Conservation (phyloP, 176 grass and related monocot genomes). For the Juncus effusus region DNA sequence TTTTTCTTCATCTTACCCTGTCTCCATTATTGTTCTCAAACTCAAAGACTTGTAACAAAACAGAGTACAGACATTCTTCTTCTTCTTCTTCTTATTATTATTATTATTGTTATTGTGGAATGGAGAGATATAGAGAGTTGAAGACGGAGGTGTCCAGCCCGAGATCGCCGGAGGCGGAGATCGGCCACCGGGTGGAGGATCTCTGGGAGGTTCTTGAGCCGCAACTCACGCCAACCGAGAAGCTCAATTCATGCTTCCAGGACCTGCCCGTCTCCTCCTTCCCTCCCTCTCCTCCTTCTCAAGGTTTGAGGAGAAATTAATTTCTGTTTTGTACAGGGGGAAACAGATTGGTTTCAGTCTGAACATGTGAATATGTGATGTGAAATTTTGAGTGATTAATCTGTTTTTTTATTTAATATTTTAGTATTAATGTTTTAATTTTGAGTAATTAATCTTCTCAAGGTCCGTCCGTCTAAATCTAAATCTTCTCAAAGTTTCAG, state of each 20-base stretch:
- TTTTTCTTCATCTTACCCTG: too few relatives aligned
- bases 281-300: conserved; percentile 43
- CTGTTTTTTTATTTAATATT: too few relatives aligned
- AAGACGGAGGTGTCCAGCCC: conserved; percentile 55
- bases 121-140: neutral
- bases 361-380: too few relatives aligned
- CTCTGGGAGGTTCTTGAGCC: conserved; percentile 89
- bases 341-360: too few relatives aligned
- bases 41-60: too few relatives aligned
- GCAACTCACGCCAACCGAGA: conserved; percentile 86
- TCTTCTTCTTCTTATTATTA: too few relatives aligned
- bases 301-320: conserved; percentile 21
- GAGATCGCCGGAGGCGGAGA: conserved; percentile 84
- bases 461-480: neutral
- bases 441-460: neutral
- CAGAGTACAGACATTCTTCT: too few relatives aligned
- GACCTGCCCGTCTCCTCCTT: conserved; percentile 74
- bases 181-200: conserved; percentile 82
- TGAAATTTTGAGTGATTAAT: too few relatives aligned
- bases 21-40: too few relatives aligned
- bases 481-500: too few relatives aligned
- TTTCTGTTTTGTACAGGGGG: neutral
- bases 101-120: too few relatives aligned
- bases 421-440: neutral
- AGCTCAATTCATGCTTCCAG: conserved; percentile 96